Evolutionary conservation across 495 filamentous ascomycete species (phyloP), one percentile per base, ranked within the genome.

Genomic region (Aspergillus indologenus): DNA sequence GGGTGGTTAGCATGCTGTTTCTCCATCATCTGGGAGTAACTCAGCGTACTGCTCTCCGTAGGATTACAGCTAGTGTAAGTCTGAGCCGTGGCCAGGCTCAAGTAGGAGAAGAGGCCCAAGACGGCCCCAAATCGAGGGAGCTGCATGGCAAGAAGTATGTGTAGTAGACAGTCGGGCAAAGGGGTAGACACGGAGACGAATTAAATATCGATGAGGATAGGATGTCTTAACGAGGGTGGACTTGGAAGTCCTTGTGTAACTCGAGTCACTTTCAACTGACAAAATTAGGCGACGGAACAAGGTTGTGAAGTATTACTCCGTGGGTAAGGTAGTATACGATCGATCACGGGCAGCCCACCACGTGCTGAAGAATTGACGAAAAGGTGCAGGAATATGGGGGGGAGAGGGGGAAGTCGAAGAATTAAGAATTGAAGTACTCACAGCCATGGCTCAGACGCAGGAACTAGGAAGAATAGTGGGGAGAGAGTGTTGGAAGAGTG

Each of bases 51-150:
- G 64, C 82, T 81, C 65, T 86, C 70, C 57, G 83, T 79, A 44
- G 90, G 90, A 64, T 95, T 87, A 71, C 90, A 95, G 59, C 73
- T 75, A 19, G 87, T 88, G 65, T 79, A 88, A 42, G 90, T 94
- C 79, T 94, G 90, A 49, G 85, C 89, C 61, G 79, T 69, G 31
- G 78, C 84, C 60, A 84, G 61, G 42, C 58, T 45, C 7, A 68
- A 56, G 17, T 59, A 69, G 24, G 60, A 63, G 29, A 78, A 51
- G 26, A 77, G 59, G 59, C 65, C 51, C 53, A 69, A 19, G 29
- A 69, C 64, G 58, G 61, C 63, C 54, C 63, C 53, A 23, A 51
- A 21, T 17, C 70, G 59, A 55, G 58, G 58, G 43, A 73, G 51
- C 44, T 57, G 65, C 75, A 78, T 78, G 61, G 45, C 68, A 45